These are phyloP conservation scores for Aureobasidium melanogenum DNA, from an alignment of 2,329 filamentous ascomycete species.

Conservation along the genomic window DNA sequence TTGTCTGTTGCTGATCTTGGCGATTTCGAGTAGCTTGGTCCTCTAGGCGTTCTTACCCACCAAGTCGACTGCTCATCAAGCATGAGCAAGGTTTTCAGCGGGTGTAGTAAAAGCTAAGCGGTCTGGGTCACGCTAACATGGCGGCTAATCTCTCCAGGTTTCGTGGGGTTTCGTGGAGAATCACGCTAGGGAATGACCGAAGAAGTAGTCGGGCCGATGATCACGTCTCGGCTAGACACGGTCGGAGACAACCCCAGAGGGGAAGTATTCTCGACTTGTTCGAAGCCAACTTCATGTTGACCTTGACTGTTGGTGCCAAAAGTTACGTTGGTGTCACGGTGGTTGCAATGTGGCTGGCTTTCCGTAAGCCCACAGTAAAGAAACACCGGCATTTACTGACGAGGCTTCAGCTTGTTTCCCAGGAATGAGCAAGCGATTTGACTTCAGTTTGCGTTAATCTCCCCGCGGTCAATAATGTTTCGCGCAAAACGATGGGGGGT, in stretches of 20 bases:
- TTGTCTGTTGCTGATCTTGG: neutral
- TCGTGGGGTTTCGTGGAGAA: slow-evolving; percentile 2
- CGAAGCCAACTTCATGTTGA: neutral
- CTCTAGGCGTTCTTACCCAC: slow-evolving; percentile 1
- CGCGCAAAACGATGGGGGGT: slow-evolving; percentile 1
- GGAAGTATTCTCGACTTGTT: slow-evolving; percentile 9
- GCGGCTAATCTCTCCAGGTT: neutral
- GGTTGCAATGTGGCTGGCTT: neutral
- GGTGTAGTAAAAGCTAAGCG: neutral
- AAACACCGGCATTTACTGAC: neutral
- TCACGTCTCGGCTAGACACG: neutral
- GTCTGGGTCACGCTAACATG: slow-evolving; percentile 3
- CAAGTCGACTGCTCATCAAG: neutral
- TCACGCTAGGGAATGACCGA: slow-evolving; percentile 6
- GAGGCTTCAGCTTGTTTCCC: neutral
- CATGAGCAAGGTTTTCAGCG: neutral
- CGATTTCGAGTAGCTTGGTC: neutral
- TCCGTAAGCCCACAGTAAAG: neutral
- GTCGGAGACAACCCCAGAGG: neutral
- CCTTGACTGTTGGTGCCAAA: neutral
- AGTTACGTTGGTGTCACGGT: neutral
- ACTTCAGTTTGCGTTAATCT: neutral
- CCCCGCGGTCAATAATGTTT: neutral
- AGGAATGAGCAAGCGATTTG: neutral
- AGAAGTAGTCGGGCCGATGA: slow-evolving; percentile 5